Evolutionary conservation across 805 yeast genomes (phyloP), one percentile per base, ranked within the genome.

Genomic region (Starmerella etchellsii): DNA sequence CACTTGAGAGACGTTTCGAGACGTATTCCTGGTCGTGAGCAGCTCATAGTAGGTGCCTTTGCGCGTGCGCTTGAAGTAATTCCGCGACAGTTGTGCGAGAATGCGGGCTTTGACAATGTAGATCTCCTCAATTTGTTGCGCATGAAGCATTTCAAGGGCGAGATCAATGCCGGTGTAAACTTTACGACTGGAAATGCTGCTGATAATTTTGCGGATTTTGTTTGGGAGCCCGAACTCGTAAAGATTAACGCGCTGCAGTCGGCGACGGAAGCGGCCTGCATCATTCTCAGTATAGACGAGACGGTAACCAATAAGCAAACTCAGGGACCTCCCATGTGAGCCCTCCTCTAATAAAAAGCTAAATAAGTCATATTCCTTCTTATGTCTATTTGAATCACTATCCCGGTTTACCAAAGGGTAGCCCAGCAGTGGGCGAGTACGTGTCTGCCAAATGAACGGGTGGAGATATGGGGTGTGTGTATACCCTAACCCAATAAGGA

Each of bases 101-200:
- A 91, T 61, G 98, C 95, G n/a, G 99, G 99, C 4, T 78, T 91
- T 51, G 99, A 91, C 59, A 93, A 94, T 18, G 83, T 94, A n/a
- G 97, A 91, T 59, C 66, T 91, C 45, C 73, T 91, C 53, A 91
- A 91, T 62, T 74, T 80, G 56, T 69, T 91, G 56, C 76, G 99
- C 64, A 81, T 91, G 72, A 79, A 83, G 16, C 99, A 91, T 56
- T 91, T 94, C 40, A 81, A 81, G 59, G 95, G 94, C 47, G 94
- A 88, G 55, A 69, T 64, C 34, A 83, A 95, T 91, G 78, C 69
- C 48, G 99, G 99, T 51, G 76, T 91, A 46, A 95, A 91, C 64
- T 91, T 91, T 66, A 81, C 75, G 44, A 74, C 74, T 46, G 97
- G 84, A 59, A 54, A 52, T 14, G 78, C 85, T 45, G 85, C 85